A percentile compares a stretch with the other conserved stretches of the same genome.
Evolutionary conservation across 495 filamentous ascomycete genomes (phyloP).

Genomic region (Lindgomyces ingoldianus): DNA sequence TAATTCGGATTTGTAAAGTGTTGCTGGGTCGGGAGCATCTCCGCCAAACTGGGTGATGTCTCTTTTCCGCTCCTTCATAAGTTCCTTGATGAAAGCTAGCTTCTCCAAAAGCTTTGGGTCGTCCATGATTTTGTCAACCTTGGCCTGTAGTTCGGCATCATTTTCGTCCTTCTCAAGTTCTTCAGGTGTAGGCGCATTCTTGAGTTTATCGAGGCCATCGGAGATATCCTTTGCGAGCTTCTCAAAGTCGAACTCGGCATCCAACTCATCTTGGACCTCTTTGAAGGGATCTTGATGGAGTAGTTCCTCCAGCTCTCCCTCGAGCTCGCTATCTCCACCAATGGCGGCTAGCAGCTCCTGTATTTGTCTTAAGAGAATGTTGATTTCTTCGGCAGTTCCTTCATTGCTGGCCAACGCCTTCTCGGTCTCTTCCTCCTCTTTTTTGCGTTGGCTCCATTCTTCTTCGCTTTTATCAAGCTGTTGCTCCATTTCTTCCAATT

Average conservation of each 20-base stretch:
- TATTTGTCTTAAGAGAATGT: slow-evolving; percentile 3
- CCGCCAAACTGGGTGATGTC: background rate
- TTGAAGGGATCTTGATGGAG: background rate
- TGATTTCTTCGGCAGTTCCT: background rate
- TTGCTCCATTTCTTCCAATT: slow-evolving; percentile 4
- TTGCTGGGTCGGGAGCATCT: slow-evolving; percentile 22
- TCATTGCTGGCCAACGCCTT: background rate
- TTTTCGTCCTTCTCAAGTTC: too few relatives aligned
- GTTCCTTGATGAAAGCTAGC: slow-evolving; percentile 7
- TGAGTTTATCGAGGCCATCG: slow-evolving; percentile 5
- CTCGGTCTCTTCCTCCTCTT: background rate
- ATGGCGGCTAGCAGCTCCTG: slow-evolving; percentile 3
- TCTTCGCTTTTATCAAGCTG: background rate
- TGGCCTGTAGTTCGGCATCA: slow-evolving; percentile 17
- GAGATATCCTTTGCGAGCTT: background rate
- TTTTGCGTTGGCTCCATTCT: background rate
- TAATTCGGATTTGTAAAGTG: background rate
- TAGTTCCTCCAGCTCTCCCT: background rate
- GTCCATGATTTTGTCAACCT: slow-evolving; percentile 29
- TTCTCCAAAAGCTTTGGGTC: slow-evolving; percentile 30
- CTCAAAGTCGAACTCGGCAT: background rate
- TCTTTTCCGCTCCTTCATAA: background rate
- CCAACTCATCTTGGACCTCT: background rate
- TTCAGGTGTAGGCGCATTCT: background rate
- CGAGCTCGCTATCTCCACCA: background rate